Conservation (phyloP, 805 yeast genomes). For the Ogataea saltuana region DNA sequence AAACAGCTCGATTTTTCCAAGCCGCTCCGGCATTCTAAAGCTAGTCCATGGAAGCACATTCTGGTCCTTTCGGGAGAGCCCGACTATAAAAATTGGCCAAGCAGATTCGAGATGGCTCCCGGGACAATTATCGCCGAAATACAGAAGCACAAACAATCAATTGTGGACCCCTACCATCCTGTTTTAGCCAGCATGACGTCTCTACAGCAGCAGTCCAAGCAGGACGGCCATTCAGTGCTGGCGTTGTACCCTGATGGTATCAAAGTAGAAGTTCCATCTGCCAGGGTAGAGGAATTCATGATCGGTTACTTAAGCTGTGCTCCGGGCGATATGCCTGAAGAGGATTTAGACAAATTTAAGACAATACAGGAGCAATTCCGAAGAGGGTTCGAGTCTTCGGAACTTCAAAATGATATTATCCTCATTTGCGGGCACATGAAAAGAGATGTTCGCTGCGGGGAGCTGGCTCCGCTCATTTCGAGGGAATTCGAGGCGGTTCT, state of each 20-base stretch:
- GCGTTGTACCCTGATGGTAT: slow-evolving; percentile 55
- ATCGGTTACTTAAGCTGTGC: slow-evolving; percentile 42
- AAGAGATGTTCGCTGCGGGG: slow-evolving; percentile 69
- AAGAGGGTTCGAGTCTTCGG: slow-evolving; percentile 14
- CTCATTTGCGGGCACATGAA: slow-evolving; percentile 67
- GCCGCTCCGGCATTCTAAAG: slow-evolving; percentile 49
- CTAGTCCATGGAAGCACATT: slow-evolving; percentile 55
- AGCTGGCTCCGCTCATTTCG: slow-evolving; percentile 56
- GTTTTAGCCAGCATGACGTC: slow-evolving; percentile 50
- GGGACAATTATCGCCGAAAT: slow-evolving; percentile 45
- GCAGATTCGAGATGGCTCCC: slow-evolving; percentile 51
- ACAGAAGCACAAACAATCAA: slow-evolving; percentile 34
- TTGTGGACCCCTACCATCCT: slow-evolving; percentile 48
- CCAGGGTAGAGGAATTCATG: slow-evolving; percentile 39
- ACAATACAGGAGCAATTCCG: slow-evolving; percentile 16
- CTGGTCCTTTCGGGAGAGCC: slow-evolving; percentile 48
- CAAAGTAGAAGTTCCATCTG: slow-evolving; percentile 38
- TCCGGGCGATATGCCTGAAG: slow-evolving; percentile 16
- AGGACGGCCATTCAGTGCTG: slow-evolving; percentile 28
- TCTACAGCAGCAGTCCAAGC: slow-evolving; percentile 21
- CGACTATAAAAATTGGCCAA: slow-evolving; percentile 44
- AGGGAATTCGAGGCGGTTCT: slow-evolving; percentile 52
- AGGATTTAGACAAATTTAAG: slow-evolving; percentile 9
- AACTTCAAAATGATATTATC: slow-evolving; percentile 36
- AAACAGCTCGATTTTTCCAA: slow-evolving; percentile 42